Evolutionary conservation across 1,139 yeast genomes (phyloP).

Genomic region (Geotrichum citri-aurantii): DNA sequence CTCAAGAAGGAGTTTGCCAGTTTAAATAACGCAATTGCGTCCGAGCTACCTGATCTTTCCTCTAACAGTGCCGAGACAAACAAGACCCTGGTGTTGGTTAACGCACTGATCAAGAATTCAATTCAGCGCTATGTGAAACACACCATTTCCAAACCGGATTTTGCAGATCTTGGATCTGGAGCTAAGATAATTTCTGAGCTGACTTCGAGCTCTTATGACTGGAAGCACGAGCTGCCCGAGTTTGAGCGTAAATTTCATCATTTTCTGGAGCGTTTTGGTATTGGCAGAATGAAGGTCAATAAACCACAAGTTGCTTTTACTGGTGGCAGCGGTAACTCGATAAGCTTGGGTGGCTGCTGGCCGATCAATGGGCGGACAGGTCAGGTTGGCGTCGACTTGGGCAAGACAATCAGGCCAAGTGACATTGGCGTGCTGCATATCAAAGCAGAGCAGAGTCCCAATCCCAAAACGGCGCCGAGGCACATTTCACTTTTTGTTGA

Average conservation of each 20-base stretch:
- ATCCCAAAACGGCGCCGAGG: slow-evolving; percentile 32
- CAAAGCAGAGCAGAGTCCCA: slow-evolving; percentile 26
- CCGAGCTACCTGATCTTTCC: neutral
- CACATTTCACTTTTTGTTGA: slow-evolving; percentile 33
- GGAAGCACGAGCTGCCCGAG: slow-evolving; percentile 10
- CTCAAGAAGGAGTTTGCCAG: neutral
- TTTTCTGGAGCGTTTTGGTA: slow-evolving; percentile 22
- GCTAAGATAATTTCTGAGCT: slow-evolving; percentile 29
- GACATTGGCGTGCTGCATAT: slow-evolving; percentile 34
- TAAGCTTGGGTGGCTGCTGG: slow-evolving; percentile 35
- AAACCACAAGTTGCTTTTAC: slow-evolving; percentile 29
- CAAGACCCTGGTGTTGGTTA: neutral
- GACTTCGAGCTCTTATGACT: slow-evolving; percentile 30
- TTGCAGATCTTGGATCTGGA: slow-evolving; percentile 32
- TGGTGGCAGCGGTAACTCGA: slow-evolving; percentile 17
- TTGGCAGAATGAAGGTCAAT: slow-evolving; percentile 25
- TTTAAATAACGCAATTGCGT: neutral
- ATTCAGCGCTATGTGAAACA: slow-evolving; percentile 14
- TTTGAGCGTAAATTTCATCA: slow-evolving; percentile 21
- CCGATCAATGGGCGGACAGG: slow-evolving; percentile 34
- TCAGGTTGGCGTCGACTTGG: slow-evolving; percentile 29
- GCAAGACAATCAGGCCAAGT: slow-evolving; percentile 26
- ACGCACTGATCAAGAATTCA: slow-evolving; percentile 7
- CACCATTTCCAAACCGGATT: slow-evolving; percentile 28
- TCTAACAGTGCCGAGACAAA: neutral